Evolutionary conservation across 2,329 filamentous ascomycete genomes (phyloP).

Genomic region (Colletotrichum abscissum): DNA sequence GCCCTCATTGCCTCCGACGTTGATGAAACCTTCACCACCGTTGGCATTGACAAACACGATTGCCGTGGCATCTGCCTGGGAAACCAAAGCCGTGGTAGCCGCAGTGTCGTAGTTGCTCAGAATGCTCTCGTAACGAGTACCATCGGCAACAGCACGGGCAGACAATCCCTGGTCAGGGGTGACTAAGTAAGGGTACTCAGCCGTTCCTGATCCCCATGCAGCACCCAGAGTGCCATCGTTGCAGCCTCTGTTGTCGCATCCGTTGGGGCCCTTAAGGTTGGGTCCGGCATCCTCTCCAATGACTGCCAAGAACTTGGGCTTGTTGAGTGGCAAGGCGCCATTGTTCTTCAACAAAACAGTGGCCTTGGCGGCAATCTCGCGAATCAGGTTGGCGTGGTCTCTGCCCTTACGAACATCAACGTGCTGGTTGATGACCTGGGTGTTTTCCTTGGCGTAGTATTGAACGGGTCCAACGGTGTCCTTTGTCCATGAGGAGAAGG

Average conservation of each 20-base stretch:
- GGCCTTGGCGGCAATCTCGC: slow-evolving; percentile 81
- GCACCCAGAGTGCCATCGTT: slow-evolving; percentile 74
- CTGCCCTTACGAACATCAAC: slow-evolving; percentile 81
- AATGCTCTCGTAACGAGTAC: slow-evolving; percentile 72
- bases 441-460: slow-evolving; percentile 68
- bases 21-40: slow-evolving; percentile 88
- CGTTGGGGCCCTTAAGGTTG: slow-evolving; percentile 81
- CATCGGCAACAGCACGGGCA: slow-evolving; percentile 69
- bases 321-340: slow-evolving; percentile 79
- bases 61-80: slow-evolving; percentile 73
- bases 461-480: slow-evolving; percentile 81
- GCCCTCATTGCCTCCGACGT: slow-evolving; percentile 83
- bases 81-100: slow-evolving; percentile 70
- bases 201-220: slow-evolving; percentile 82
- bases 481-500: slow-evolving; percentile 89
- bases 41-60: slow-evolving; percentile 93
- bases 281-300: slow-evolving; percentile 87
- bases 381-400: slow-evolving; percentile 75
- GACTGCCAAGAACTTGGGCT: slow-evolving; percentile 79
- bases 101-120: slow-evolving; percentile 72
- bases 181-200: slow-evolving; percentile 80
- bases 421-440: slow-evolving; percentile 80
- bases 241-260: slow-evolving; percentile 76
- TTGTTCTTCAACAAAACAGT: slow-evolving; percentile 92
- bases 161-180: slow-evolving; percentile 79